Conservation (phyloP, 108 stramenopile species). For the Stephanodiscus minutulus region DNA sequence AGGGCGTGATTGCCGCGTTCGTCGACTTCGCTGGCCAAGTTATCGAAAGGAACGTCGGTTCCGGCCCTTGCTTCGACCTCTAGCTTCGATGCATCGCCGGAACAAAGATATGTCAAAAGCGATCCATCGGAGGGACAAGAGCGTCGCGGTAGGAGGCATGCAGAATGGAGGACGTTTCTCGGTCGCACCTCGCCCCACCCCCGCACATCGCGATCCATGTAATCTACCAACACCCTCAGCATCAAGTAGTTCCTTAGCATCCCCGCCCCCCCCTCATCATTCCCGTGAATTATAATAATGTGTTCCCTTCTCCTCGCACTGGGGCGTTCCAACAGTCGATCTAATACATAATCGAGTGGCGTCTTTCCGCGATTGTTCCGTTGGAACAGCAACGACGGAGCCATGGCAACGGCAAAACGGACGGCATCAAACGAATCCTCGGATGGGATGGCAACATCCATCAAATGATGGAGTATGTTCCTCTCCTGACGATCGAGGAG, state of each 20-base stretch:
- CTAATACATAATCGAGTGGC: slow-evolving; percentile 31
- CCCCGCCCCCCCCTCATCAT: slow-evolving; percentile 5
- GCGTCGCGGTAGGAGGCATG: slow-evolving; percentile 28
- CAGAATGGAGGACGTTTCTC: slow-evolving; percentile 33
- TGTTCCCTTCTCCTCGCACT: slow-evolving; percentile 8
- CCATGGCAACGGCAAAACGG: slow-evolving; percentile 15
- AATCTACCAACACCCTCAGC: slow-evolving; percentile 29
- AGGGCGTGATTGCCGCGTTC: slow-evolving; percentile 34
- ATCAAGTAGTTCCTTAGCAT: slow-evolving; percentile 18
- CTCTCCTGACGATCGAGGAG: slow-evolving; percentile 40
- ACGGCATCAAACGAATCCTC: slow-evolving; percentile 24
- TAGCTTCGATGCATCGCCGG: slow-evolving; percentile 5
- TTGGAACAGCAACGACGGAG: slow-evolving; percentile 24
- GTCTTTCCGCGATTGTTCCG: slow-evolving; percentile 21
- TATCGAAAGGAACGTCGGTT: background rate
- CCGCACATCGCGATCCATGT: slow-evolving; percentile 18
- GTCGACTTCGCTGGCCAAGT: slow-evolving; percentile 29
- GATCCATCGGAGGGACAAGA: slow-evolving; percentile 8
- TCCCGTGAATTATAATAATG: slow-evolving; percentile 6
- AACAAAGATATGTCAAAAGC: slow-evolving; percentile 10
- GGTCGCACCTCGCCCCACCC: background rate
- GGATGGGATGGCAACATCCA: slow-evolving; percentile 9
- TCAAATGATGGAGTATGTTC: slow-evolving; percentile 38
- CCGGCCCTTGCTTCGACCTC: slow-evolving; percentile 13
- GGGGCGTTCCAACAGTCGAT: background rate